Evolutionary conservation across 352 stramenopile genomes (phyloP), one percentile per base, ranked within the genome.

Genomic region (Globisporangium okanoganense): DNA sequence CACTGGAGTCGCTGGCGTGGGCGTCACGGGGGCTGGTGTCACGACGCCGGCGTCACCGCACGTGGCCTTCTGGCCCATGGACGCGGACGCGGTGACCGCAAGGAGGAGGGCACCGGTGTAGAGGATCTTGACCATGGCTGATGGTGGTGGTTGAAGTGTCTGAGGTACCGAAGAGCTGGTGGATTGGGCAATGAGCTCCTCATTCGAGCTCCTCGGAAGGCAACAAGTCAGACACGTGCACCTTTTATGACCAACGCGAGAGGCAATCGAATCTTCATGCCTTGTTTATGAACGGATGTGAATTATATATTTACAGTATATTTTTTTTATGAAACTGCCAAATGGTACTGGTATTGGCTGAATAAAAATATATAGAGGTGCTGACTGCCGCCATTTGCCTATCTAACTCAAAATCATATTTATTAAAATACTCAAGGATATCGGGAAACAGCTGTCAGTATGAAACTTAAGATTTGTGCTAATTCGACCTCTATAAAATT

Each of bases 91-190:
- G 25, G 62, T 56, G 27, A 83, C 43, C 3, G 61, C 64, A 22
- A 73, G 41, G 40, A 81, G 43, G n/a, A 78, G 56, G 1, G 62
- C 54, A 18, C 65, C 57, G 9, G 66, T 62, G 61, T 72, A 75
- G 44, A 62, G 72, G 36, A 79, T 64, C 62, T 79, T 77, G 60
- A 78, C 69, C 79, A 88, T 88, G 24, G 25, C 14, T 29, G 14
- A 6, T 31, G 25, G 24, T 36, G 14, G 6, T 35, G 40, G 25
- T 12, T 7, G 27, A 24, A 16, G 27, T 54, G 27, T 25, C 20
- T 51, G 20, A 3, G 2, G 48, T 40, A 22, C 27, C 9, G 22
- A 50, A 24, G 27, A 31, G 48, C 27, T 54, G 48, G 27, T 33
- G 33, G 7, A 54, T 40, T 54, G 48, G 27, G 40, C 25, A 54